A percentile compares a stretch with the other conserved stretches of the same genome.
These are phyloP conservation scores for Colletotrichum liaoningense DNA, from an alignment of 2,329 filamentous ascomycete genomes.

Conservation along the genomic window DNA sequence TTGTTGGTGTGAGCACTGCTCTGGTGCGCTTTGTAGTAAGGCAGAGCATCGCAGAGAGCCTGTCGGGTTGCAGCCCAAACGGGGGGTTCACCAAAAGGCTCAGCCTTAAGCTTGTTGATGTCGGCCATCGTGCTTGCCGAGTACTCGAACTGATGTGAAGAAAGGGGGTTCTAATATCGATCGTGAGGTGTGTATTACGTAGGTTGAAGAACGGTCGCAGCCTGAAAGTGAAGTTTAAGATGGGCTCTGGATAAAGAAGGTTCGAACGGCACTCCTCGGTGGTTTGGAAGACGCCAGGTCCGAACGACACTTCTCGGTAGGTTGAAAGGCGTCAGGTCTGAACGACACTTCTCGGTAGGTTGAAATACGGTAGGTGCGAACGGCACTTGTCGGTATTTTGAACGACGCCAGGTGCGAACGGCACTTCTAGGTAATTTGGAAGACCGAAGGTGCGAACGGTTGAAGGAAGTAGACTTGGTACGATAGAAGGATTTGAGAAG, in stretches of 20 bases:
- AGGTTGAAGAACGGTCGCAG: not conserved
- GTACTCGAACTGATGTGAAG: not conserved
- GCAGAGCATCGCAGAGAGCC: conserved; percentile 71
- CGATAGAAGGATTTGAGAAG: not conserved
- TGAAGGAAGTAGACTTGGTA: not conserved
- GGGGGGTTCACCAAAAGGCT: not conserved
- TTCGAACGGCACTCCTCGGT: not conserved
- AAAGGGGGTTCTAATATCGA: not conserved
- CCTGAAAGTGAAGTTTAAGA: not conserved
- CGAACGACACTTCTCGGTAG: not conserved
- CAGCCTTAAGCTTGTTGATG: not conserved
- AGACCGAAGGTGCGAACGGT: not conserved
- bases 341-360: not conserved
- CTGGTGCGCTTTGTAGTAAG: conserved; percentile 72
- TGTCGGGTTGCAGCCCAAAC: conserved; percentile 70
- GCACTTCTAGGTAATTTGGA: not conserved
- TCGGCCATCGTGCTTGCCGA: not conserved
- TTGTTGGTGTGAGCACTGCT: conserved; percentile 65
- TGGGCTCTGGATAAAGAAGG: not conserved
- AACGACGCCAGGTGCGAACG: not conserved
- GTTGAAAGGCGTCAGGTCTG: not conserved
- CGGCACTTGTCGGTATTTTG: not conserved
- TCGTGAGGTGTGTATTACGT: not conserved
- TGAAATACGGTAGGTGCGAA: not conserved
- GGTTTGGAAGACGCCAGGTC: too few relatives aligned